Evolutionary conservation across 441 rosid species (phyloP).

Genomic region (Erodium trifolium): DNA sequence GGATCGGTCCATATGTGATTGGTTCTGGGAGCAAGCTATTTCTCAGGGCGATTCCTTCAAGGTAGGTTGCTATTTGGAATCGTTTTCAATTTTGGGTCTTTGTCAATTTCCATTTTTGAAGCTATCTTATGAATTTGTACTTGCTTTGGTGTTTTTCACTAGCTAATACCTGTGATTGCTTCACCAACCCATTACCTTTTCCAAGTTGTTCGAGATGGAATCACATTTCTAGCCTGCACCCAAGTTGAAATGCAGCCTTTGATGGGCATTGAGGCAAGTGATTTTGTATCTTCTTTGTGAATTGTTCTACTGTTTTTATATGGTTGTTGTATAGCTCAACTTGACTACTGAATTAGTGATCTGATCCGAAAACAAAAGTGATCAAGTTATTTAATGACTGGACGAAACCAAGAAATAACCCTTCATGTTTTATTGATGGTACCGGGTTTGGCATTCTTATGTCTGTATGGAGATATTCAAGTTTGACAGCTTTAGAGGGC

Average conservation of each 20-base stretch:
- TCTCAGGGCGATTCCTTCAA: conserved; percentile 64
- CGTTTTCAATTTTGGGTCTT: conserved; percentile 15
- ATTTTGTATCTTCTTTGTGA: neutral
- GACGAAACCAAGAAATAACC: too few relatives aligned
- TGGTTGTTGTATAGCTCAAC: too few relatives aligned
- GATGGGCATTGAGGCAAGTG: conserved; percentile 83
- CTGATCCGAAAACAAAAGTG: too few relatives aligned
- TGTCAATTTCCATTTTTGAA: conserved; percentile 12
- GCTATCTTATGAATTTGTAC: neutral
- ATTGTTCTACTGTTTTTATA: neutral
- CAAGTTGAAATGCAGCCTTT: conserved; percentile 97
- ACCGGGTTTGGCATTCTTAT: too few relatives aligned
- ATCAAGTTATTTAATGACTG: too few relatives aligned
- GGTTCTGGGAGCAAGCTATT: conserved; percentile 84
- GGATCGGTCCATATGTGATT: conserved; percentile 84
- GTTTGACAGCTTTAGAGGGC: too few relatives aligned
- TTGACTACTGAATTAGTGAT: too few relatives aligned
- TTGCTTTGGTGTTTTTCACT: conserved; percentile 17
- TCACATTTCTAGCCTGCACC: conserved; percentile 85
- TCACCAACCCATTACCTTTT: conserved; percentile 92
- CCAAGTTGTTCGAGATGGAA: conserved; percentile 78
- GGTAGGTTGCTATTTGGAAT: conserved; percentile 23
- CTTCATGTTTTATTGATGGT: too few relatives aligned
- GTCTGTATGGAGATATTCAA: too few relatives aligned
- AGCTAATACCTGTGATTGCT: conserved; percentile 82